Percentiles rank a stretch among this genome's conserved stretches.
These are phyloP conservation scores for Sechiopsis laciniata DNA, from an alignment of 306 rosid species.

Conservation along the genomic window DNA sequence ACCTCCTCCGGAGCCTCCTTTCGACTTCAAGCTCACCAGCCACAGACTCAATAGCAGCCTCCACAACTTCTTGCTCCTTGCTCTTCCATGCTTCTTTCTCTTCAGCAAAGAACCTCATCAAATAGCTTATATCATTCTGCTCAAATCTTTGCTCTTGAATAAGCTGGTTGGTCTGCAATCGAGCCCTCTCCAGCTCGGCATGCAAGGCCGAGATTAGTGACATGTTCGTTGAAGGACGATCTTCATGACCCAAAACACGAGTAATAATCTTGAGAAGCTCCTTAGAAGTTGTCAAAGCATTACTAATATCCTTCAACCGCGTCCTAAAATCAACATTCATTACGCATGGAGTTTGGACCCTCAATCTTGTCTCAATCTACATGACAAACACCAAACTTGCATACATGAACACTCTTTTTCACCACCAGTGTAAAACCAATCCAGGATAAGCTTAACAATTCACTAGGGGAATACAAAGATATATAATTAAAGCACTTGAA, in stretches of 20 bases:
- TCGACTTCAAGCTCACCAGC: slow-evolving; percentile 88
- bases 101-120: slow-evolving; percentile 86
- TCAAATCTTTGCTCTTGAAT: slow-evolving; percentile 85
- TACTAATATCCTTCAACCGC: slow-evolving; percentile 78
- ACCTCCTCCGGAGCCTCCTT: slow-evolving; percentile 71
- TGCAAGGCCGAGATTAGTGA: slow-evolving; percentile 83
- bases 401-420: background rate
- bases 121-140: slow-evolving; percentile 64
- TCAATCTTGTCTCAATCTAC: slow-evolving; percentile 78
- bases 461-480: background rate
- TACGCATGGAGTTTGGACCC: slow-evolving; percentile 60
- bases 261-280: slow-evolving; percentile 86
- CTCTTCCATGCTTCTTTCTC: slow-evolving; percentile 91
- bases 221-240: slow-evolving; percentile 83
- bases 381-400: slow-evolving; percentile 19
- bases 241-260: slow-evolving; percentile 90
- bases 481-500: background rate
- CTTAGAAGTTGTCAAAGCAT: slow-evolving; percentile 79
- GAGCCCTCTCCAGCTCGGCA: slow-evolving; percentile 91
- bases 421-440: background rate
- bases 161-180: slow-evolving; percentile 80
- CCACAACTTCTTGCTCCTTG: slow-evolving; percentile 73
- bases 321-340: slow-evolving; percentile 51
- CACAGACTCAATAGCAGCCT: slow-evolving; percentile 94
- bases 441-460: background rate